phyloP scores from a whole-genome alignment of 306 rosid genomes.

The Prinsepia uniflora region DNA sequence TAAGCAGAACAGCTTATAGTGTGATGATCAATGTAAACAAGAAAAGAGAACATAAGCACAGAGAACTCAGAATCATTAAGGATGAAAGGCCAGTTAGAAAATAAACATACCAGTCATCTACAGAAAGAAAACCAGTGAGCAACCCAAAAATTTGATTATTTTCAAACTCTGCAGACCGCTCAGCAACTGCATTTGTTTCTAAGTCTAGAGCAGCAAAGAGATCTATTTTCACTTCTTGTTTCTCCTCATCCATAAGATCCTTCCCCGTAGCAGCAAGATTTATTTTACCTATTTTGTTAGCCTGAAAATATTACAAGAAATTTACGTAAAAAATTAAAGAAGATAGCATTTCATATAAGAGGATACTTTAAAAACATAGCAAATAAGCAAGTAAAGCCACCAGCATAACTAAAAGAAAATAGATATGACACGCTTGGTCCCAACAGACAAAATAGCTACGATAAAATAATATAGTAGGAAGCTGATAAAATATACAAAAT shows the following conservation, averaged over 20 bases:
- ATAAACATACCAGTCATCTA: slow-evolving; percentile 75
- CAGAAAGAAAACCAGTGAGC: slow-evolving; percentile 88
- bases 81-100: slow-evolving; percentile 6
- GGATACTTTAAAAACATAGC: slow-evolving; percentile 11
- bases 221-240: slow-evolving; percentile 81
- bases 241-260: slow-evolving; percentile 97
- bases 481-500: background rate
- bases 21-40: background rate
- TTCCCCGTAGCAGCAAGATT: slow-evolving; percentile 97
- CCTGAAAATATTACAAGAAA: slow-evolving; percentile 45
- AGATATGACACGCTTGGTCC: background rate
- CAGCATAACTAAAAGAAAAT: background rate
- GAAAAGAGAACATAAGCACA: background rate
- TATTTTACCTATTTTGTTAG: slow-evolving; percentile 88
- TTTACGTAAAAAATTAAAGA: background rate
- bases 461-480: background rate
- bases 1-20: background rate
- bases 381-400: background rate
- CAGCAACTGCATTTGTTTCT: slow-evolving; percentile 75
- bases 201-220: slow-evolving; percentile 75
- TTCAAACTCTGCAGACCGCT: slow-evolving; percentile 76
- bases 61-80: background rate
- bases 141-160: slow-evolving; percentile 88
- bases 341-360: background rate
- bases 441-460: background rate